These are phyloP conservation scores for Cytospora chrysosperma DNA, from an alignment of 2,329 filamentous ascomycete species.

Conservation along the genomic window DNA sequence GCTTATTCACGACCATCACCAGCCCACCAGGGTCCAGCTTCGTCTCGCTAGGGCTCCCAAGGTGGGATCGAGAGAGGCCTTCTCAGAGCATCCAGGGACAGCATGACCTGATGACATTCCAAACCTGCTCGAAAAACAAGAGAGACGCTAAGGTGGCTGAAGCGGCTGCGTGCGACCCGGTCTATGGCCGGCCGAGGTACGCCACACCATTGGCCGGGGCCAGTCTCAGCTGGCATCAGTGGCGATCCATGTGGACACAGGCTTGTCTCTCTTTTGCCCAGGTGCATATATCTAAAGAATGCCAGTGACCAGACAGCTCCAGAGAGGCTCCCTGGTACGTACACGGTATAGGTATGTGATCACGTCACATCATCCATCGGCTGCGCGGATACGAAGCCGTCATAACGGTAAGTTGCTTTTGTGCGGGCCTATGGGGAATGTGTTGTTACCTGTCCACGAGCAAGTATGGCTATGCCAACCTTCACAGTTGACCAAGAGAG, in stretches of 20 bases:
- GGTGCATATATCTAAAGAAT: background rate
- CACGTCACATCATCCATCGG: background rate
- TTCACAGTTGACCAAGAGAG: background rate
- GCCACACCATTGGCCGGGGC: background rate
- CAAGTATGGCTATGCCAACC: no score
- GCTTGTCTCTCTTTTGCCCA: background rate
- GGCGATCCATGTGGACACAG: conserved; percentile 4
- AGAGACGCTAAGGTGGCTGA: conserved; percentile 6
- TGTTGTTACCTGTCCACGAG: no score
- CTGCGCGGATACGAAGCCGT: background rate
- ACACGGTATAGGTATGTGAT: background rate
- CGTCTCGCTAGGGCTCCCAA: background rate
- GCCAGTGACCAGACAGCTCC: no score
- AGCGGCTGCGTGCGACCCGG: conserved; percentile 9
- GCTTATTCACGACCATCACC: background rate
- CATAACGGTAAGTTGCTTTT: background rate
- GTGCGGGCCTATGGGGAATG: background rate
- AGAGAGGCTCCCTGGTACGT: background rate
- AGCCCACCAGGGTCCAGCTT: background rate
- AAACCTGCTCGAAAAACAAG: background rate
- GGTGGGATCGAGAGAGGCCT: background rate
- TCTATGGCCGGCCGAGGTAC: background rate
- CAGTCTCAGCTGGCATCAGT: conserved; percentile 8
- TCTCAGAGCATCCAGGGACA: background rate
- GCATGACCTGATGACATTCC: background rate